Percentiles rank a stretch among this genome's conserved stretches.
Conservation (phyloP, 306 rosid species). For the Potentilla sterilis region DNA sequence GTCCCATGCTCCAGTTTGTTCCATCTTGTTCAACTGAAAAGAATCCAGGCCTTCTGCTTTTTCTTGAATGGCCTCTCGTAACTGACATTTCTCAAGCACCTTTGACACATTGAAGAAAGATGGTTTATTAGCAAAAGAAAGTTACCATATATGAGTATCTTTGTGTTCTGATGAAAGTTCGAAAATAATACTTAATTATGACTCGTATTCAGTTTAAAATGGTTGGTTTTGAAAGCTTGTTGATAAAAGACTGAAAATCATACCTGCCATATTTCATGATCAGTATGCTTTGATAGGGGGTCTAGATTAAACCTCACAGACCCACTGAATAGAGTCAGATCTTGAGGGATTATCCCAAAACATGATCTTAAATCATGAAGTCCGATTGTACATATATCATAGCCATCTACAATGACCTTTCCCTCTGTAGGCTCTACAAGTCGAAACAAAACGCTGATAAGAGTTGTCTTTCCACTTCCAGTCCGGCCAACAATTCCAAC, state of each 20-base stretch:
- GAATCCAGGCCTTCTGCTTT: constrained; percentile 31
- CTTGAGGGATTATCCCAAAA: constrained; percentile 38
- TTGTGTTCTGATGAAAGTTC: neutral
- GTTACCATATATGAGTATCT: neutral
- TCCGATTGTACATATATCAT: constrained; percentile 32
- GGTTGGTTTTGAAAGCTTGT: neutral
- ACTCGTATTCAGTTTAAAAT: neutral
- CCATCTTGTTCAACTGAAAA: constrained; percentile 31
- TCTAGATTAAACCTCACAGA: constrained; percentile 36
- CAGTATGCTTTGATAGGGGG: constrained; percentile 30
- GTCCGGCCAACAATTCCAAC: constrained; percentile 37
- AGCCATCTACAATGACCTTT: constrained; percentile 23
- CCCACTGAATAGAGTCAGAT: constrained; percentile 32
- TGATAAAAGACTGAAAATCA: neutral
- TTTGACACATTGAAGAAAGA: neutral
- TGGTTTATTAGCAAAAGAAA: neutral
- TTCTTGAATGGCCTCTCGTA: constrained; percentile 22
- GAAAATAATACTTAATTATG: neutral
- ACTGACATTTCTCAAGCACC: constrained; percentile 36
- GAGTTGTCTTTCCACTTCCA: constrained; percentile 43
- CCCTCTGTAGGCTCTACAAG: constrained; percentile 37
- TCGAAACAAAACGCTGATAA: constrained; percentile 31
- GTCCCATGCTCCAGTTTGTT: constrained; percentile 44
- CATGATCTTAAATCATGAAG: constrained; percentile 32
- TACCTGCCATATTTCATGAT: constrained; percentile 40